Evolutionary conservation across 805 yeast species (phyloP).

Genomic region (Phaffomyces antillensis): DNA sequence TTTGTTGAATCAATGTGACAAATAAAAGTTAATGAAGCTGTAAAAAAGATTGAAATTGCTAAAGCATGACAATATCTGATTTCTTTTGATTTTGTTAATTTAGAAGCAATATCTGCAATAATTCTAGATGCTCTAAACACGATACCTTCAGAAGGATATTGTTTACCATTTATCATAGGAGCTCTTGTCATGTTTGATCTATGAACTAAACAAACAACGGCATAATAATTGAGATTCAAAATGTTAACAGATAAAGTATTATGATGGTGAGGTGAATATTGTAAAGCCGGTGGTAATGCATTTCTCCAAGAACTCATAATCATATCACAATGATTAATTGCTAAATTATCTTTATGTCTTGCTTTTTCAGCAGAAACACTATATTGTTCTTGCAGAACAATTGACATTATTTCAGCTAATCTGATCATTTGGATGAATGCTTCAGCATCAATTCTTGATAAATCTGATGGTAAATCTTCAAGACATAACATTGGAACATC

Average conservation of each 20-base stretch:
- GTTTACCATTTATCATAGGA: constrained; percentile 21
- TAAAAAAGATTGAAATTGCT: constrained; percentile 50
- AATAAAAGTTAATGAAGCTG: constrained; percentile 64
- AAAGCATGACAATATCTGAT: constrained; percentile 50
- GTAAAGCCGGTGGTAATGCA: constrained; percentile 54
- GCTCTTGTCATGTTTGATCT: constrained; percentile 54
- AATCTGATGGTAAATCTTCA: constrained; percentile 57
- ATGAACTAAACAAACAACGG: constrained; percentile 63
- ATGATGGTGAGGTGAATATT: constrained; percentile 51
- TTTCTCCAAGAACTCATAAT: constrained; percentile 74
- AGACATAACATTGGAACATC: constrained; percentile 65
- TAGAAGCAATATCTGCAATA: constrained; percentile 58
- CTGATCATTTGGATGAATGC: constrained; percentile 58
- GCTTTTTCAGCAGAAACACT: constrained; percentile 59
- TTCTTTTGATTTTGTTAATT: constrained; percentile 42
- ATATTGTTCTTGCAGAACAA: constrained; percentile 61
- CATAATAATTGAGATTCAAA: constrained; percentile 63
- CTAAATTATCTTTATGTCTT: constrained; percentile 35
- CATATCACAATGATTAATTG: constrained; percentile 57
- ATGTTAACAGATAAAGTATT: constrained; percentile 44
- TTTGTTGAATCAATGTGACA: constrained; percentile 49
- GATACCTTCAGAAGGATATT: constrained; percentile 41
- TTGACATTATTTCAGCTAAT: constrained; percentile 64
- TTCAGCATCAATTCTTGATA: constrained; percentile 42
- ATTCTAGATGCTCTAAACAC: constrained; percentile 78